These are phyloP conservation scores for Gnaphalium uliginosum DNA, from an alignment of 129 eudicot species.

Conservation along the genomic window DNA sequence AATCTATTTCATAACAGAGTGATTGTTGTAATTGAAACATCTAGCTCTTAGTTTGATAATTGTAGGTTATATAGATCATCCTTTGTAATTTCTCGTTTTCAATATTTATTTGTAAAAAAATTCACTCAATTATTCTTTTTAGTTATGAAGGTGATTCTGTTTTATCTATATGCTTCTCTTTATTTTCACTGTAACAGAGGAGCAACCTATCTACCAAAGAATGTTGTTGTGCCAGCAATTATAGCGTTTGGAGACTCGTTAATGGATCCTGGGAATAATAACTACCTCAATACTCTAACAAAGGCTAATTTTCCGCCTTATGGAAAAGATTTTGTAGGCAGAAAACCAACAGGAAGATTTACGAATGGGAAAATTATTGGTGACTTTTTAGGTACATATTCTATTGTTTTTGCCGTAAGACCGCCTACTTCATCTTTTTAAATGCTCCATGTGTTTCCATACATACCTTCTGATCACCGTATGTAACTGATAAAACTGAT, in stretches of 20 bases:
- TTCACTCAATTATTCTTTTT: background rate
- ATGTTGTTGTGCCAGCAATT: slow-evolving; percentile 47
- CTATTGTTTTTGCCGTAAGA: background rate
- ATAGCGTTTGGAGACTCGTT: slow-evolving; percentile 69
- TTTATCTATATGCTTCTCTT: slow-evolving; percentile 4
- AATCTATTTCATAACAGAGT: background rate
- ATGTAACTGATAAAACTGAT: background rate
- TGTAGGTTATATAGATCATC: background rate
- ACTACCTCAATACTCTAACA: slow-evolving; percentile 41
- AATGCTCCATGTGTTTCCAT: too few relatives aligned
- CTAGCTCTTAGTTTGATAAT: background rate
- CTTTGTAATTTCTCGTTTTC: background rate
- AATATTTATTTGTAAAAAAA: too few relatives aligned
- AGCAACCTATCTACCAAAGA: slow-evolving; percentile 32
- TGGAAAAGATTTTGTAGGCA: slow-evolving; percentile 64
- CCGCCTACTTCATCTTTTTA: background rate
- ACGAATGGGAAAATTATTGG: slow-evolving; percentile 67
- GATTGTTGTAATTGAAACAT: background rate
- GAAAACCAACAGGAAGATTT: slow-evolving; percentile 71
- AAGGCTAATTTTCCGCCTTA: slow-evolving; percentile 73
- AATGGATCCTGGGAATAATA: slow-evolving; percentile 71
- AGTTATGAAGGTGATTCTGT: slow-evolving; percentile 23
- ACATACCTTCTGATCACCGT: too few relatives aligned
- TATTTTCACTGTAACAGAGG: slow-evolving; percentile 13
- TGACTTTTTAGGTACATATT: slow-evolving; percentile 52